Conservation (phyloP, 1,284 basidiomycete species). For the Apiotrichum montevideense region DNA sequence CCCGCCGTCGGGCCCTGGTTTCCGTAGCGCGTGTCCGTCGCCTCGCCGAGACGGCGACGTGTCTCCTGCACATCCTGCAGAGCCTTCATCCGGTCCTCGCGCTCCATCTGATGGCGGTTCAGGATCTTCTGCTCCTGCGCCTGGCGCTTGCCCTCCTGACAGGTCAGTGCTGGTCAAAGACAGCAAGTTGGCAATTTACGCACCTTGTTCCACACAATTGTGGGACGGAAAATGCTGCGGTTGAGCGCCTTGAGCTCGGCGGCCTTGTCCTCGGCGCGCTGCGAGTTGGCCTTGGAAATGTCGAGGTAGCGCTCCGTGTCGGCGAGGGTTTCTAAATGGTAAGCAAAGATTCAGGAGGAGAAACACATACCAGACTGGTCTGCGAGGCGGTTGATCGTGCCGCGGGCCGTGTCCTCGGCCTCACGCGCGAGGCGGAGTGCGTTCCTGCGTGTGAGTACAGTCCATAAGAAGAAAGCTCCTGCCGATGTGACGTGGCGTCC, state of each 20-base stretch:
- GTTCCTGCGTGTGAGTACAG: constrained; percentile 51
- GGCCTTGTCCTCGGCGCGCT: constrained; percentile 85
- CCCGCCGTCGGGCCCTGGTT: not conserved
- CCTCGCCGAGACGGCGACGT: constrained; percentile 75
- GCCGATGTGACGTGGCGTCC: too few species aligned
- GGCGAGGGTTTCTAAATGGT: constrained; percentile 57
- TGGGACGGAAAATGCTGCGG: constrained; percentile 80
- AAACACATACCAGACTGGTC: constrained; percentile 77
- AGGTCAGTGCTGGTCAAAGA: not conserved
- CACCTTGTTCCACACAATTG: constrained; percentile 77
- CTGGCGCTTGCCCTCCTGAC: constrained; percentile 70
- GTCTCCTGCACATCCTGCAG: constrained; percentile 80
- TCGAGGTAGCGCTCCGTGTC: constrained; percentile 96
- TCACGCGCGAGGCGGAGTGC: constrained; percentile 87
- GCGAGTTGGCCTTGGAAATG: constrained; percentile 81
- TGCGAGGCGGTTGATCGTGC: constrained; percentile 79
- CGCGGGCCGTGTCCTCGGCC: constrained; percentile 89
- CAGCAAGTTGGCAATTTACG: constrained; percentile 7
- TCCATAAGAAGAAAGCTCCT: not conserved
- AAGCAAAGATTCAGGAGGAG: not conserved
- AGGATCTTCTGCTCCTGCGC: constrained; percentile 85
- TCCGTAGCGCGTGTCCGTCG: constrained; percentile 51
- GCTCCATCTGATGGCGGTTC: constrained; percentile 83
- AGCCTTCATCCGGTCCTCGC: constrained; percentile 73
- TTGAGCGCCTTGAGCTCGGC: constrained; percentile 83